Evolutionary conservation across 352 stramenopile genomes (phyloP), one percentile per base, ranked within the genome.

Genomic region (Pythium dissimile): DNA sequence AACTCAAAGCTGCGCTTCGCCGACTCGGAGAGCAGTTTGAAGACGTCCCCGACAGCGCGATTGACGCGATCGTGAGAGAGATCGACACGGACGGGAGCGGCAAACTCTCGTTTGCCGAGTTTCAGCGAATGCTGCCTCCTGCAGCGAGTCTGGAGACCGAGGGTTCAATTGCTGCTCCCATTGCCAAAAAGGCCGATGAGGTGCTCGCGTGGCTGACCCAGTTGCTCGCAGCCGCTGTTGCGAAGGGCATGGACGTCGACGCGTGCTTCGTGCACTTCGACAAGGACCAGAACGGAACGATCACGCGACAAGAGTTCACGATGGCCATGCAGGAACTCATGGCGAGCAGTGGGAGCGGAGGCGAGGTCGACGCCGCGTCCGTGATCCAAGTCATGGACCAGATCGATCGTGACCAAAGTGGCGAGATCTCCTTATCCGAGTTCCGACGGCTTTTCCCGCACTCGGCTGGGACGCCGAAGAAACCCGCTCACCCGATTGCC

Each of bases 201-300:
- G 23, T 79, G 38, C 31, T 85, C 16, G 34, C 8, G 11, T 71
- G 72, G 47, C 59, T 93, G 4, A 69, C 62, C 7, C 41, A 45
- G 1, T 47, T 93, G 31, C 69, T 93, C 5, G 55, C 66, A 13
- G 63, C 70, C 13, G 80, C 80, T 8, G 51, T 59, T 0, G 66
- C 72, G 5, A 75, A 88, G 31, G 78, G 78, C 0, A 47, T 93
- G 5, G 69, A 77, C 13, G 54, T 88, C 7, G 62, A 76, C 1
- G 67, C 69, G n/a, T 89, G 80, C 50, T 93, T 93, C 45, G 37
- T 44, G 0, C 86, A 96, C 44, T 96, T 96, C 59, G 87, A 96
- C 63, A 92, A 89, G 48, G 80, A 96, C 59, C 62, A 69, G 5
- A 85, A 82, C 16, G 77, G 81, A 3, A 73, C 62, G 2, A 80